Evolutionary conservation across 345 rosid species (phyloP), one percentile per base, ranked within the genome.

Genomic region (Combretum micranthum): DNA sequence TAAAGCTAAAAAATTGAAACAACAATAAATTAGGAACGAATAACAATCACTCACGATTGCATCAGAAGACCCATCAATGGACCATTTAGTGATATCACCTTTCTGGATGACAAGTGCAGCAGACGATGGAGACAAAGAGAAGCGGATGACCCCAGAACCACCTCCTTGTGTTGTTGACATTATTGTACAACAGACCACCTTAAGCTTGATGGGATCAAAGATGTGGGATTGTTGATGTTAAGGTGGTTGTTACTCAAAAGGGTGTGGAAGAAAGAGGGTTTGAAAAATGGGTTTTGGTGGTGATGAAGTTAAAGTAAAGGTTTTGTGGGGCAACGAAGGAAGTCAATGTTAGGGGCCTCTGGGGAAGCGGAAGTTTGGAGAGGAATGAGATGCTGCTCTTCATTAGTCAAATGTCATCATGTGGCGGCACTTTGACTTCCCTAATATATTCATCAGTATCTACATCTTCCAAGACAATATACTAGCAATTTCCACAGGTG

Each of bases 11-110:
- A 44, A 53, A 53, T 53, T 44, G 16, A 42, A 42, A 42, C 14
- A 17, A 13, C 22, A 44, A 22, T n/a, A n/a, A n/a, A n/a, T n/a
- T n/a, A n/a, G n/a, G n/a, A n/a, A n/a, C n/a, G 14, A 37, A 37
- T 37, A 19, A 54, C 45, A 37, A 17, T n/a, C 45, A 13, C 23
- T 44, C 45, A 88, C 96, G 59, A 92, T 86, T 53, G 93, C 95
- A 69, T 91, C 98, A 59, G 86, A 77, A 18, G 92, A 77, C 57
- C 80, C 75, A 68, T 86, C 90, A 13, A 78, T 65, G 57, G 67
- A 91, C 98, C 98, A 88, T 55, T 67, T 49, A 47, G 98, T 86
- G 79, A 91, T 84, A 49, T 91, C 96, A 0, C 98, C 98, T 53
- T 84, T 80, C 45, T 67, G 69, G 69, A 91, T 83, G 55, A 79